Base-by-base conservation (phyloP, 2,329 filamentous ascomycete species). In the Camillea tinctor region DNA sequence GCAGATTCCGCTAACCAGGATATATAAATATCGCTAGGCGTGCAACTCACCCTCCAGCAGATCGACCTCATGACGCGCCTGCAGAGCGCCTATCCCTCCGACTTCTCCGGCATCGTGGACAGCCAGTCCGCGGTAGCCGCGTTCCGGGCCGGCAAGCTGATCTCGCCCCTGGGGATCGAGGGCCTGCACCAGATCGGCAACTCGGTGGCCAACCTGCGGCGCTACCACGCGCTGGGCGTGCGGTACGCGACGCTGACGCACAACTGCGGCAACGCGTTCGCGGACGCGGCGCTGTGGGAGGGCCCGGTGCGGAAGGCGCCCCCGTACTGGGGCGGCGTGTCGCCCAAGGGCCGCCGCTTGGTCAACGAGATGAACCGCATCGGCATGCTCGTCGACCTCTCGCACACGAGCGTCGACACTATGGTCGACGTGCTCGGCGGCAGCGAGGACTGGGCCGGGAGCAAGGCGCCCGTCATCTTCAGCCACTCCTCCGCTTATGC, bases 121-220 rank as follows among this genome's bases (percentile, higher is more conserved):
- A 86, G 86, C 66, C 80, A 79, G 53, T 82, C 84, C 26, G 91
- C 90, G 3, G 71, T 88, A 44, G 72, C 80, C 1, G 85, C 86
- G 23, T 91, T 91, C 73, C 77, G 77, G 55, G 66, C 80, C 23
- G 83, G 83, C 64, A 85, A 85, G 67, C 80, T 96, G 54, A 90
- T 95, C 69, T 93, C 90, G 1, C 90, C 91, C 0, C 77, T 94
- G 3, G 91, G 89, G 2, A 86, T 96, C 56, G 93, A 97, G 77
- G 94, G 94, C 3, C 83, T 97, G 7, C 94, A 98, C 72, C 94
- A 97, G 70, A 96, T 98, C 67, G 93, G 92, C 60, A 97, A 97
- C 76, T 91, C 88, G 1, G 80, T 88, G 22, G 83, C 89, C 49
- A 93, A 88, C 57, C 80, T 98, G 9, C 87, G 94, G 6, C 81